These are phyloP conservation scores for Lipomyces kockii DNA, from an alignment of 805 yeast genomes.

Conservation along the genomic window DNA sequence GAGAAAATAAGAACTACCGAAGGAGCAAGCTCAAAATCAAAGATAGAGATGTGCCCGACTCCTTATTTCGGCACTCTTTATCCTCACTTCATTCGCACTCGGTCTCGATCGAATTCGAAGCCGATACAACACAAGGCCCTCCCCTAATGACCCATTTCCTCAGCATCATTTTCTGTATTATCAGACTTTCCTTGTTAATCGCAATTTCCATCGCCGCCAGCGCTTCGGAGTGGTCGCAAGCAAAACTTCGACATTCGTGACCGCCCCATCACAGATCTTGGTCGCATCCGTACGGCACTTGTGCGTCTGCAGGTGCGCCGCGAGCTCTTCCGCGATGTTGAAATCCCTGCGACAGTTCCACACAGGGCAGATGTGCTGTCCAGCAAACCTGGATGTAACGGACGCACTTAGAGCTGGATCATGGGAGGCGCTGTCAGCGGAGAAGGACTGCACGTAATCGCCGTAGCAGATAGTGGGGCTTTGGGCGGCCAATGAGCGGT, in stretches of 20 bases:
- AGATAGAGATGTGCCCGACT: too few relatives aligned
- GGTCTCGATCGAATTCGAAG: too few relatives aligned
- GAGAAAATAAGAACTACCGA: too few relatives aligned
- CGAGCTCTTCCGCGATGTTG: background rate
- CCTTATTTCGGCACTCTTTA: too few relatives aligned
- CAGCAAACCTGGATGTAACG: background rate
- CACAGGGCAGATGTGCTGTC: background rate
- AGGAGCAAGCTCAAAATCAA: too few relatives aligned
- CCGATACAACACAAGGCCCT: too few relatives aligned
- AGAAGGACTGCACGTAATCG: background rate
- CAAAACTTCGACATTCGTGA: background rate
- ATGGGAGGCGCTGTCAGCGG: background rate
- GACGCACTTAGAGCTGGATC: background rate
- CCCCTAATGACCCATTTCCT: background rate
- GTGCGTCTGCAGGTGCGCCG: background rate
- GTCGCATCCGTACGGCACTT: background rate
- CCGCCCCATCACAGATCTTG: background rate
- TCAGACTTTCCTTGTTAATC: background rate
- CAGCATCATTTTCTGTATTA: background rate
- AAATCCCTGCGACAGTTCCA: background rate
- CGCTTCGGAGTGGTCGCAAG: background rate
- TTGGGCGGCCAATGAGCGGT: conserved; percentile 1
- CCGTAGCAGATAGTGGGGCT: background rate
- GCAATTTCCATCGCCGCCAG: conserved; percentile 1
- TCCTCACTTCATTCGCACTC: too few relatives aligned